Percentiles rank a stretch among this genome's conserved stretches.
phyloP scores from a whole-genome alignment of 495 filamentous ascomycete species.

The Aeminium ludgeri region DNA sequence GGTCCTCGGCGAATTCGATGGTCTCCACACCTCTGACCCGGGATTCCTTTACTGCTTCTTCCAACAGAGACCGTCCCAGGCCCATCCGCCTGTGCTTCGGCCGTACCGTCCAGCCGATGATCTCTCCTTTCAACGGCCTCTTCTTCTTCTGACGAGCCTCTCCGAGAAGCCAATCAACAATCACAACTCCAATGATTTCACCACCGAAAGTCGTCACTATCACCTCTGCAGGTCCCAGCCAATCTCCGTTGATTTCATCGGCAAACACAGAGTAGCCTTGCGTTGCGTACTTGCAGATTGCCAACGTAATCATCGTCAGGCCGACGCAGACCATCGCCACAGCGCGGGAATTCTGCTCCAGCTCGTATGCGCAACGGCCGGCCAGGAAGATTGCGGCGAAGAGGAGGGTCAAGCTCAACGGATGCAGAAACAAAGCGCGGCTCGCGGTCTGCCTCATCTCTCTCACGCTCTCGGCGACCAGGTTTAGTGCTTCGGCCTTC shows the following conservation, averaged over 20 bases:
- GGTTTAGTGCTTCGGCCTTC: slow-evolving; percentile 54
- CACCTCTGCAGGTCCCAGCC: slow-evolving; percentile 32
- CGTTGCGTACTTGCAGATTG: slow-evolving; percentile 26
- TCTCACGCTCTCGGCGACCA: slow-evolving; percentile 47
- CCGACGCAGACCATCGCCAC: slow-evolving; percentile 30
- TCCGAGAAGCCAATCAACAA: slow-evolving; percentile 29
- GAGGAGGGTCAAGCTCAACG: slow-evolving; percentile 27
- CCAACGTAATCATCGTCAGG: slow-evolving; percentile 30
- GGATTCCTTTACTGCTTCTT: slow-evolving; percentile 44
- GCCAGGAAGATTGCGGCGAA: slow-evolving; percentile 25
- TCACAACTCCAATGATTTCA: slow-evolving; percentile 38
- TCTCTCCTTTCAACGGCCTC: slow-evolving; percentile 30
- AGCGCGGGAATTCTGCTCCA: slow-evolving; percentile 19
- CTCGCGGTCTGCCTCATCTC: slow-evolving; percentile 45
- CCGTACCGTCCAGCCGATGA: slow-evolving; percentile 62
- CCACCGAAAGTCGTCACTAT: slow-evolving; percentile 39
- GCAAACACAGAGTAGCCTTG: slow-evolving; percentile 35
- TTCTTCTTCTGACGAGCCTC: slow-evolving; percentile 28
- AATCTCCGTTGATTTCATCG: slow-evolving; percentile 35
- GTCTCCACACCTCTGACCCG: slow-evolving; percentile 39
- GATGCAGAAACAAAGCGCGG: slow-evolving; percentile 35
- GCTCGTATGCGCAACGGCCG: slow-evolving; percentile 22
- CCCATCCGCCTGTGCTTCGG: slow-evolving; percentile 48
- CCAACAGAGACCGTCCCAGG: slow-evolving; percentile 49
- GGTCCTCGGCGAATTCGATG: slow-evolving; percentile 48